Percentiles rank a stretch among this genome's conserved stretches.
phyloP scores from a whole-genome alignment of 352 stramenopile genomes.

The Phytophthora colocasiae region DNA sequence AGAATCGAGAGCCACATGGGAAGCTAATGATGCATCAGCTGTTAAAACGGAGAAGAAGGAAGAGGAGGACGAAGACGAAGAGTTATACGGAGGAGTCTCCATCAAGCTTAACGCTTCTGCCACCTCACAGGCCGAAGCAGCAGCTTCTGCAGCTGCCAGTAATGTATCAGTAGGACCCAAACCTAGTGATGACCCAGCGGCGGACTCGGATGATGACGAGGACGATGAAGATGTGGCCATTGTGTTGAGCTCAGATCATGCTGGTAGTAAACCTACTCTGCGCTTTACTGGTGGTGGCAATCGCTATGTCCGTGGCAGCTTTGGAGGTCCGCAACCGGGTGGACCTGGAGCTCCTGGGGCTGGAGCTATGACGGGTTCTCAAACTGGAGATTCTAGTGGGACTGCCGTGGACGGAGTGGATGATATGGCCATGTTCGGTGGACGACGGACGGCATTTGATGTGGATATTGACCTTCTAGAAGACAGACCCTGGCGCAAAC shows the following conservation, averaged over 20 bases:
- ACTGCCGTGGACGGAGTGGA: constrained; percentile 51
- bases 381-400: constrained; percentile 23
- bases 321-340: constrained; percentile 48
- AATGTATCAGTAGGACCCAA: constrained; percentile 9
- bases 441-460: constrained; percentile 90
- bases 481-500: constrained; percentile 92
- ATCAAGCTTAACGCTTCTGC: constrained; percentile 66
- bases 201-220: constrained; percentile 82
- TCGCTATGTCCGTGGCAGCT: constrained; percentile 77
- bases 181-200: constrained; percentile 29
- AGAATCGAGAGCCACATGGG: constrained; percentile 38
- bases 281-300: constrained; percentile 81
- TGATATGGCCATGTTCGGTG: constrained; percentile 82
- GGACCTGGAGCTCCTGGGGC: constrained; percentile 22
- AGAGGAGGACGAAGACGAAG: constrained; percentile 79
- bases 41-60: constrained; percentile 32
- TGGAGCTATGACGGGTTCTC: constrained; percentile 8
- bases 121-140: constrained; percentile 33
- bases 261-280: constrained; percentile 73
- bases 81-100: constrained; percentile 82
- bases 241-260: constrained; percentile 70
- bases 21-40: neutral
- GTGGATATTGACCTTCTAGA: constrained; percentile 93
- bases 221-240: constrained; percentile 89
- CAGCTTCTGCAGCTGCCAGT: constrained; percentile 11